Evolutionary conservation across 140 eudicot species (phyloP).

Genomic region (Cichorium intybus): DNA sequence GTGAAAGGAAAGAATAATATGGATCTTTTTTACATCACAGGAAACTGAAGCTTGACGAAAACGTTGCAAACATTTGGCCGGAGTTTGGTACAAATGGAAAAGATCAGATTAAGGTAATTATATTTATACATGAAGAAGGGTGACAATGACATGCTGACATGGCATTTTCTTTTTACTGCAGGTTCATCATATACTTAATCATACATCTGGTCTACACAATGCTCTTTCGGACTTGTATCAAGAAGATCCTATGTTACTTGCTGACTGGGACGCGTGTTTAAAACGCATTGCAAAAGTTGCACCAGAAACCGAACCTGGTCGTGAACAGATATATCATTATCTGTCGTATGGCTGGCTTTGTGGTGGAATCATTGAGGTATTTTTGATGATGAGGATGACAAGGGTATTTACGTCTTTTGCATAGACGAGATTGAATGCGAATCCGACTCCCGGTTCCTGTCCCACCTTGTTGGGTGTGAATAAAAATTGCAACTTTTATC

Average conservation of each 20-base stretch:
- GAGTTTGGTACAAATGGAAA: too few relatives aligned
- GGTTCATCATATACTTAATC: slow-evolving; percentile 96
- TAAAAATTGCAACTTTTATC: too few relatives aligned
- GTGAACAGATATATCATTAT: slow-evolving; percentile 80
- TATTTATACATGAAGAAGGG: background rate
- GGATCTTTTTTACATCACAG: slow-evolving; percentile 28
- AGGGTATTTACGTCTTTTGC: background rate
- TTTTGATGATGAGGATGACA: background rate
- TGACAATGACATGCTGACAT: background rate
- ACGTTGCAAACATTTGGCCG: too few relatives aligned
- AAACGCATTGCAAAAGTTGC: slow-evolving; percentile 42
- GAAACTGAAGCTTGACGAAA: slow-evolving; percentile 54
- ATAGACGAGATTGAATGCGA: too few relatives aligned
- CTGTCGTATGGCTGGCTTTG: slow-evolving; percentile 94
- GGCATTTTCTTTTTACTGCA: slow-evolving; percentile 7
- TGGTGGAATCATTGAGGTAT: slow-evolving; percentile 97
- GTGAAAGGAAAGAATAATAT: background rate
- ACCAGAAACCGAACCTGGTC: slow-evolving; percentile 93
- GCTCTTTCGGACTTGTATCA: slow-evolving; percentile 52
- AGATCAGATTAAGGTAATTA: background rate
- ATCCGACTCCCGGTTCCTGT: too few relatives aligned
- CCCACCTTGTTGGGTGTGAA: too few relatives aligned
- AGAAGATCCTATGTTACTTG: slow-evolving; percentile 53
- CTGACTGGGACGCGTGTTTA: slow-evolving; percentile 83
- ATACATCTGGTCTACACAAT: slow-evolving; percentile 92